These are phyloP conservation scores for Immersiporthe knoxdaviesiana DNA, from an alignment of 2,329 filamentous ascomycete species.

Conservation along the genomic window DNA sequence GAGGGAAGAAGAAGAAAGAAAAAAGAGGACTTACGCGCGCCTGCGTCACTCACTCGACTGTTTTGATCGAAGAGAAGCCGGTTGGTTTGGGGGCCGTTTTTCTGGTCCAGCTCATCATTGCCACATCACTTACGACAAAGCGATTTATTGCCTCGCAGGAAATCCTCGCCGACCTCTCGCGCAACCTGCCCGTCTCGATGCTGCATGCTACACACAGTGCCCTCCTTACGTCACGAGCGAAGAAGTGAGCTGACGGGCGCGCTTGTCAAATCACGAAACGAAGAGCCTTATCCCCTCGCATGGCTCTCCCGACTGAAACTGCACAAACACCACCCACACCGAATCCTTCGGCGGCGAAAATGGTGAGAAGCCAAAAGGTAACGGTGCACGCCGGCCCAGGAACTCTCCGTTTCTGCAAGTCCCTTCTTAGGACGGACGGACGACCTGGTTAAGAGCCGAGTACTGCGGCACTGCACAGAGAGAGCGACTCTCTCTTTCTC, in stretches of 20 bases:
- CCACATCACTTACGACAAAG: too few species aligned
- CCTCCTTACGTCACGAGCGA: not conserved
- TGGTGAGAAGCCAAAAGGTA: not conserved
- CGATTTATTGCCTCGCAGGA: not conserved
- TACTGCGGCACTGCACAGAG: not conserved
- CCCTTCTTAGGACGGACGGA: not conserved
- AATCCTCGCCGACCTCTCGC: not conserved
- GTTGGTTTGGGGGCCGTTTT: not conserved
- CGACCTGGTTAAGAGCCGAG: too few species aligned
- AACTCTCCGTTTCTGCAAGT: not conserved
- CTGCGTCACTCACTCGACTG: not conserved
- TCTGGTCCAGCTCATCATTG: not conserved
- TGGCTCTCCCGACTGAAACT: not conserved
- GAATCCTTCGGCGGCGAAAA: slow-evolving; percentile 6
- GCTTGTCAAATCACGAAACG: not conserved
- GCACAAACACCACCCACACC: not conserved
- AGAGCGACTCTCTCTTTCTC: too few species aligned
- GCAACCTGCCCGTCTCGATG: not conserved
- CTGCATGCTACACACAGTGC: not conserved
- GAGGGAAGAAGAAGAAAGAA: too few species aligned
- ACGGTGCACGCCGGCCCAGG: not conserved
- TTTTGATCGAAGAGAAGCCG: not conserved
- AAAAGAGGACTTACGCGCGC: not conserved
- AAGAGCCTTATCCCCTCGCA: not conserved
- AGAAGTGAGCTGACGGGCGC: not conserved